These are phyloP conservation scores for Capronia coronata DNA, from an alignment of 2,329 filamentous ascomycete species.

Conservation along the genomic window DNA sequence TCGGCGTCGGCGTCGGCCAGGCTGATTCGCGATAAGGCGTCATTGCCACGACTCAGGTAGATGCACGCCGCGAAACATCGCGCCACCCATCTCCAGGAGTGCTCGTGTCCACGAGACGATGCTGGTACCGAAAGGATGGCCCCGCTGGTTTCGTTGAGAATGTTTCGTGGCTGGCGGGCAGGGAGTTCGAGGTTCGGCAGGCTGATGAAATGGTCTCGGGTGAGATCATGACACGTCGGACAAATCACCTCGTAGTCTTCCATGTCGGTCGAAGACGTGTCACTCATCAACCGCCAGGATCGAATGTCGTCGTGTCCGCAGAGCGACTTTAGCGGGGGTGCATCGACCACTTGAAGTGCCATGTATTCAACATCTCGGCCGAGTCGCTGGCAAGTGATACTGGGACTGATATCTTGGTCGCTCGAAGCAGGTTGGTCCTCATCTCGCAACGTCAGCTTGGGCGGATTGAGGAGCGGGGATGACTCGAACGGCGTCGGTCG, in stretches of 20 bases:
- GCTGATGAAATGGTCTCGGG: conserved; percentile 25
- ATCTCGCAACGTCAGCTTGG: neutral
- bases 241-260: conserved; percentile 24
- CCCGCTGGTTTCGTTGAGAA: conserved; percentile 17
- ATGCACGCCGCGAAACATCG: conserved; percentile 29
- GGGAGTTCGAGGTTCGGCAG: conserved; percentile 20
- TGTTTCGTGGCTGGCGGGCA: conserved; percentile 8
- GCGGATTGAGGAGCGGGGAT: conserved; percentile 1
- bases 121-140: conserved; percentile 20
- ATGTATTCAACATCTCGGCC: conserved; percentile 26
- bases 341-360: conserved; percentile 22
- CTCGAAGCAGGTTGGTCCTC: neutral
- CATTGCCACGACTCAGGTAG: conserved; percentile 22
- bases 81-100: conserved; percentile 27
- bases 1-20: conserved; percentile 25
- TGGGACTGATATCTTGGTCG: neutral
- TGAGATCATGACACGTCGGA: conserved; percentile 22
- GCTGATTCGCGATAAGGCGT: conserved; percentile 17
- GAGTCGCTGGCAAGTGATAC: conserved; percentile 13
- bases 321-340: conserved; percentile 18
- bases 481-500: conserved; percentile 3
- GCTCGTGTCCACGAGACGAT: conserved; percentile 24
- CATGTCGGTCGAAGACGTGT: conserved; percentile 15
- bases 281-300: conserved; percentile 23
- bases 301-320: conserved; percentile 26